Evolutionary conservation across 306 rosid genomes (phyloP), one percentile per base, ranked within the genome.

Genomic region (Rosa chinensis): DNA sequence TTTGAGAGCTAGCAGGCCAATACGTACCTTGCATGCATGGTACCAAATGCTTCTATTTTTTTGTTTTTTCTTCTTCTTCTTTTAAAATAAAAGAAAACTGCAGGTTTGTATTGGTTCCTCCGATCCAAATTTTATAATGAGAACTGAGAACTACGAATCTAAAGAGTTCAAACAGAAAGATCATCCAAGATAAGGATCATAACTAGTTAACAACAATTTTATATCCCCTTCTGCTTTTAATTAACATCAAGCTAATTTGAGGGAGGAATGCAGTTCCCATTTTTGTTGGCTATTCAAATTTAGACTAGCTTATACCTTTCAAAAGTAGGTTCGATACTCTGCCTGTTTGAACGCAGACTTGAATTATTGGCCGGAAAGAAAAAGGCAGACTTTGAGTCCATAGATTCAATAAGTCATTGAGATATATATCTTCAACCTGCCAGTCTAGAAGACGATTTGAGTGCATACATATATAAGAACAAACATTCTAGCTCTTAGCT

Each of bases 1-100:
- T 74, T 56, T 74, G 69, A 74, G 55, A 56, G 68, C 28, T 74
- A n/a, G 66, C 18, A 61, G 66, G 66, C 45, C 45, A 18, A 32
- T 11, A 20, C 69, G 32, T 58, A 56, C 62, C 53, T 8, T 55
- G 52, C 42, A 63, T 63, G 69, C 43, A 32, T 63, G 42, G 40
- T 55, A 74, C 53, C 45, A 73, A 32, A 50, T 47, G 47, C 74
- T 44, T 21, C 66, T 1, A 59, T 59, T 8, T 59, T 10, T 59
- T 8, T 8, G 47, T 44, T 44, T 44, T 44, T 44, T 44, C 47
- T 43, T 58, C 5, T 53, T 20, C 64, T 58, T 59, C 37, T 53
- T 53, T 18, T 18, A 10, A 53, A 53, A 53, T 18, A 11, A 44
- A 44, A 8, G 47, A 44, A 44, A 10, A 10, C 6, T n/a, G 66